Percentiles rank a stretch among this genome's conserved stretches.
Evolutionary conservation across 2,329 filamentous ascomycete genomes (phyloP).

Genomic region (Calonectria honghensis): DNA sequence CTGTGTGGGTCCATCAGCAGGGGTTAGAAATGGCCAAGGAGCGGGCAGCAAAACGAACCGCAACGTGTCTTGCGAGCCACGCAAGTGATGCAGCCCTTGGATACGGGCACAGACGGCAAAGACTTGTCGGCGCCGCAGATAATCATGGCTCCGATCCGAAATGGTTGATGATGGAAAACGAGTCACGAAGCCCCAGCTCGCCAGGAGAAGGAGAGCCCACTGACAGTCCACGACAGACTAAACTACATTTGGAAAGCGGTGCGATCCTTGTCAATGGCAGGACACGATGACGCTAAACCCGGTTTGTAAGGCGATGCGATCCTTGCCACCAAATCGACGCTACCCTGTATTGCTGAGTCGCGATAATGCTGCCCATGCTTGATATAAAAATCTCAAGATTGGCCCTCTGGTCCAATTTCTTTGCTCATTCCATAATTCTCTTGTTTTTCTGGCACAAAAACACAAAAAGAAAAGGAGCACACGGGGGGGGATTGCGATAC

Average conservation of each 20-base stretch:
- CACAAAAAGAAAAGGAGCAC: background rate
- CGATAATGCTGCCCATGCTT: background rate
- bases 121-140: conserved; percentile 12
- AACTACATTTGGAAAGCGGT: conserved; percentile 11
- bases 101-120: conserved; percentile 3
- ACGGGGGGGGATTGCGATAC: background rate
- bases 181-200: background rate
- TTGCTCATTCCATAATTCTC: background rate
- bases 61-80: conserved; percentile 23
- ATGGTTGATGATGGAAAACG: background rate
- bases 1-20: conserved; percentile 1
- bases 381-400: background rate
- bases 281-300: background rate
- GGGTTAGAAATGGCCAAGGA: background rate
- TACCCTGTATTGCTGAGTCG: background rate
- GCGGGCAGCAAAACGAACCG: background rate
- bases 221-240: background rate
- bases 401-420: background rate
- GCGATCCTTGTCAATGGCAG: conserved; percentile 1
- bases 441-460: background rate
- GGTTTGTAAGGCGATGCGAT: conserved; percentile 16
- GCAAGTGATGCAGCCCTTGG: conserved; percentile 27
- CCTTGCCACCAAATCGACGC: background rate
- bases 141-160: background rate
- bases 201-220: background rate